Base-by-base conservation (phyloP, 2,329 filamentous ascomycete genomes). In the Trichophyton schoenleinii region DNA sequence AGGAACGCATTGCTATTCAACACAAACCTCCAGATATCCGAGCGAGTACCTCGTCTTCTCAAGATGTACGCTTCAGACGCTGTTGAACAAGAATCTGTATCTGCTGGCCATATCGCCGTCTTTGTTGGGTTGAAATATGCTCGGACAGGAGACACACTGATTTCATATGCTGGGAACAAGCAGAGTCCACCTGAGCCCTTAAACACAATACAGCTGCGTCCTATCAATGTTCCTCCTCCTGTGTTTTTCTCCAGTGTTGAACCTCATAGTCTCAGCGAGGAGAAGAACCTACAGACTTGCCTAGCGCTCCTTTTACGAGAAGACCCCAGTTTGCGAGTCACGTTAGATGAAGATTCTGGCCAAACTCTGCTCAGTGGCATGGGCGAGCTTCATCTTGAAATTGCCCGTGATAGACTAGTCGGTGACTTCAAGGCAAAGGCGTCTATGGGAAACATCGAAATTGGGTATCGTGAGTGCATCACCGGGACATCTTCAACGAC, bases 161-260 rank as follows among this genome's bases (percentile, higher is more conserved):
- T 97, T 38, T 84, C 87, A 1, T 90, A 89, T 67, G 79, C 82
- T 25, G 83, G 83, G 5, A 77, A 80, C 49, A 84, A 83, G 70
- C 81, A 81, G 5, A 81, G 83, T 0, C 85, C 89, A 1, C 84
- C 87, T 18, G 81, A 85, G 15, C 81, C 84, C 0, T 76, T 96
- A 57, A 84, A 86, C 58, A 85, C 81, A 15, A 77, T 97, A 15
- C 91, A 96, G 69, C 83, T 99, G 41, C 84, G 90, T 15, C 90
- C 94, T 0, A 94, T 95, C 31, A 83, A 88, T 63, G 89, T 96
- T 0, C 92, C 94, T 0, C 91, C 94, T 0, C 91, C 94, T 0
- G 94, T 99, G 0, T 96, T 96, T 70, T 99, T 97, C 72, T 87
- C 95, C n/a, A 89, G 91, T 63, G 86, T 97, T 31, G 92, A 97